These are phyloP conservation scores for Paspalum notatum DNA, from an alignment of 176 grass and related monocot species.

Conservation along the genomic window DNA sequence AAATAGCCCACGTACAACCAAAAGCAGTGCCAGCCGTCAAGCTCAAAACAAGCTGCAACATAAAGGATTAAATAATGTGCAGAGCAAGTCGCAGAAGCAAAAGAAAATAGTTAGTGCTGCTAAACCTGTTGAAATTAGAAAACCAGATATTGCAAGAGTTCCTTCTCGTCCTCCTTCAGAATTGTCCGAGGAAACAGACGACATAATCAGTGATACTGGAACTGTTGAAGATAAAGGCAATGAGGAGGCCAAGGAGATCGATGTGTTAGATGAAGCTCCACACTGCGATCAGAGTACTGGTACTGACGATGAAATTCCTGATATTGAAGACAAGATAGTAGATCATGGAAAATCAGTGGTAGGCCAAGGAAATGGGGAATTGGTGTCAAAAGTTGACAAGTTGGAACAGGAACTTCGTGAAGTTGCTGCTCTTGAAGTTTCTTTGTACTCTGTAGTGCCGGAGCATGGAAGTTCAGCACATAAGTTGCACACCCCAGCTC, in stretches of 20 bases:
- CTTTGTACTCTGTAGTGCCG: constrained; percentile 71
- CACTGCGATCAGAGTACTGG: constrained; percentile 88
- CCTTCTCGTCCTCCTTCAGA: constrained; percentile 65
- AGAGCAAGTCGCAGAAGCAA: constrained; percentile 70
- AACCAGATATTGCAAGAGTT: constrained; percentile 49
- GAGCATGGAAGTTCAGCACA: constrained; percentile 87
- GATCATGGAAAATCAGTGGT: constrained; percentile 60
- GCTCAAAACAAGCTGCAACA: constrained; percentile 67
- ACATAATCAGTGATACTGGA: constrained; percentile 60
- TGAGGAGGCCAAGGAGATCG: constrained; percentile 91
- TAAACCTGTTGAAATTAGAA: constrained; percentile 60
- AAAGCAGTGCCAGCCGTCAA: constrained; percentile 52
- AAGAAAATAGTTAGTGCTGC: constrained; percentile 43
- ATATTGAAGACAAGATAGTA: constrained; percentile 70
- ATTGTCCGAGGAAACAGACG: constrained; percentile 70
- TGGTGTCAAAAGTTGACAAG: constrained; percentile 65
- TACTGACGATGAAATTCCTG: constrained; percentile 90
- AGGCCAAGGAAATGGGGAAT: constrained; percentile 52
- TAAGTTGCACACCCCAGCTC: constrained; percentile 94
- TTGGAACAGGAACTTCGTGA: constrained; percentile 89
- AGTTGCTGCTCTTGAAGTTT: constrained; percentile 91
- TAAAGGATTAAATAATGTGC: constrained; percentile 62
- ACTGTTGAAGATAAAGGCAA: constrained; percentile 62
- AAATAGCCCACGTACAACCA: constrained; percentile 52
- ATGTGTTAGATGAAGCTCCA: constrained; percentile 92